Evolutionary conservation across 1,284 basidiomycete species (phyloP).

Genomic region (Fomitiporia mediterranea): DNA sequence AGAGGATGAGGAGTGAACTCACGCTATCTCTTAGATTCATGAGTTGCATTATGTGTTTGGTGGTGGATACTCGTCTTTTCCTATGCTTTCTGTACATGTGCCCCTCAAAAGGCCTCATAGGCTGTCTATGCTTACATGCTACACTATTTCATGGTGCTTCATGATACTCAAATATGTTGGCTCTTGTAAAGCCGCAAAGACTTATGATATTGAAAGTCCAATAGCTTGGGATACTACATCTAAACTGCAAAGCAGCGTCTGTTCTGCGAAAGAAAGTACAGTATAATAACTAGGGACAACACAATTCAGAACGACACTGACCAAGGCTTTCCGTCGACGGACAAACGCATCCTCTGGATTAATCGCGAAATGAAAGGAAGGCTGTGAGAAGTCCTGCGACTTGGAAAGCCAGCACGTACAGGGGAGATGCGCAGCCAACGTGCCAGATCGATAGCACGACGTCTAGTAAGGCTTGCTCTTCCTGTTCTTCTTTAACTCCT

Average conservation of each 20-base stretch:
- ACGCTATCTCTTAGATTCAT: neutral
- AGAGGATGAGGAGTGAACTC: slow-evolving; percentile 49
- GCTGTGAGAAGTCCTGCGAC: slow-evolving; percentile 18
- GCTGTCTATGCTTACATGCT: slow-evolving; percentile 14
- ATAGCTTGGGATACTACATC: neutral
- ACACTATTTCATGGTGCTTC: neutral
- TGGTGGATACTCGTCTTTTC: neutral
- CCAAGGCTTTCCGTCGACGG: neutral
- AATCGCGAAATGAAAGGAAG: neutral
- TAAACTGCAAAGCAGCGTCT: neutral
- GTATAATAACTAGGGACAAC: neutral
- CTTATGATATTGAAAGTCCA: neutral
- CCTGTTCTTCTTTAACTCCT: slow-evolving; percentile 74
- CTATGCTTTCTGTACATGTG: slow-evolving; percentile 15
- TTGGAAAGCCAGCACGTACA: slow-evolving; percentile 15
- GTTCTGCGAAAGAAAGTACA: slow-evolving; percentile 5
- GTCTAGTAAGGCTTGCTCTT: slow-evolving; percentile 14
- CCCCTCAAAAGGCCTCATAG: slow-evolving; percentile 17
- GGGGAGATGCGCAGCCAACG: neutral
- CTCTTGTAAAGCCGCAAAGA: neutral
- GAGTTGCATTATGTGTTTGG: neutral
- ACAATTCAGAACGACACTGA: slow-evolving; percentile 10
- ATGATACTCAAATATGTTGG: neutral
- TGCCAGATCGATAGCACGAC: neutral
- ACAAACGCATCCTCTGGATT: neutral